phyloP scores from a whole-genome alignment of 2,329 filamentous ascomycete species.

The Neofusicoccum laricinum region DNA sequence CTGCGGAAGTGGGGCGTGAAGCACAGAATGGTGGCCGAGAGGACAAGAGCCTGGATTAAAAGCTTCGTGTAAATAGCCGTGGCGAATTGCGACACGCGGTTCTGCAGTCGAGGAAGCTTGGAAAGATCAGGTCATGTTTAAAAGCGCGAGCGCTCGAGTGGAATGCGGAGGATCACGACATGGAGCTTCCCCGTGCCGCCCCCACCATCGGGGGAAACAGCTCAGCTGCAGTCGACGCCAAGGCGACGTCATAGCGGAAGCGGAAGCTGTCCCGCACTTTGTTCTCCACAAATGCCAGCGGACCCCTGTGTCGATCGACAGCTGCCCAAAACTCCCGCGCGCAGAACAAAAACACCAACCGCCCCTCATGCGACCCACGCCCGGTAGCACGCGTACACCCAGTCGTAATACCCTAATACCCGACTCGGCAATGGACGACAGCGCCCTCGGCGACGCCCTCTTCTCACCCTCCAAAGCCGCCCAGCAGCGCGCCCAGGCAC shows the following conservation, averaged over 20 bases:
- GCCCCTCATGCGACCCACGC: background rate
- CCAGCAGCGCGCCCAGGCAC: slow-evolving; percentile 75
- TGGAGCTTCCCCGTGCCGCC: background rate
- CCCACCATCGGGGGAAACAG: slow-evolving; percentile 9
- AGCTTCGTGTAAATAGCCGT: background rate
- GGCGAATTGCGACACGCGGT: background rate
- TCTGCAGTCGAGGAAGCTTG: background rate
- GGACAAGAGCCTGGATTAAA: background rate
- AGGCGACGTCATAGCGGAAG: slow-evolving; percentile 5
- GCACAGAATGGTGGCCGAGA: background rate
- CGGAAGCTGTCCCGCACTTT: slow-evolving; percentile 4
- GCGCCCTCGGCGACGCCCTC: slow-evolving; percentile 44
- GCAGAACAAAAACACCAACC: slow-evolving; percentile 1
- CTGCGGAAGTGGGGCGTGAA: background rate
- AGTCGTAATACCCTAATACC: background rate
- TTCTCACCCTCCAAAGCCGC: slow-evolving; percentile 65
- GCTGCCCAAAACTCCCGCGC: background rate
- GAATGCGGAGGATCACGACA: background rate
- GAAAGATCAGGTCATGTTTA: background rate
- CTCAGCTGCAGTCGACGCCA: slow-evolving; percentile 8
- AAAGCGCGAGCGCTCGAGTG: background rate
- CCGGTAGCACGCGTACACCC: background rate
- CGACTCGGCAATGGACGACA: slow-evolving; percentile 2
- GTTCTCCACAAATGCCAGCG: background rate
- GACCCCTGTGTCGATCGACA: slow-evolving; percentile 4